A percentile compares a stretch with the other conserved stretches of the same genome.
These are phyloP conservation scores for Yamadazyma philogaea DNA, from an alignment of 805 yeast genomes.

Conservation along the genomic window DNA sequence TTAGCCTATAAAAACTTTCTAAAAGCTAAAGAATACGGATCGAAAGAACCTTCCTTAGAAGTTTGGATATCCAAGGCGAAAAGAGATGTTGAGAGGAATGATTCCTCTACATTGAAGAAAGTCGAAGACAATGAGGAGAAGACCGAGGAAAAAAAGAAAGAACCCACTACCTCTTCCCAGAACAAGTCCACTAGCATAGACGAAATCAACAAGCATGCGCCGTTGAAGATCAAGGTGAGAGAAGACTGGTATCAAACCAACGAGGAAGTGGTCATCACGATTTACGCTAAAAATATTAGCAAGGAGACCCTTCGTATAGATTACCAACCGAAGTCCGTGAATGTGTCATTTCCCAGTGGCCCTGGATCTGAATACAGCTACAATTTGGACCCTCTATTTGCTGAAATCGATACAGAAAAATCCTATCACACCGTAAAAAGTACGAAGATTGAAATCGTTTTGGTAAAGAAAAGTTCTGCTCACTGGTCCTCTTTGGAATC, in stretches of 20 bases:
- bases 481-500: conserved; percentile 59
- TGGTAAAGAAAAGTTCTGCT: conserved; percentile 43
- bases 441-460: conserved; percentile 71
- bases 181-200: conserved; percentile 25
- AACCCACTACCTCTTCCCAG: neutral
- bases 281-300: conserved; percentile 68
- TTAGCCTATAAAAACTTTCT: conserved; percentile 42
- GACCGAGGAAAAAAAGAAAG: neutral
- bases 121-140: neutral
- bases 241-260: conserved; percentile 62
- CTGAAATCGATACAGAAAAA: conserved; percentile 44
- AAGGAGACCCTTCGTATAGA: conserved; percentile 43
- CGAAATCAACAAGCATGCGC: conserved; percentile 38
- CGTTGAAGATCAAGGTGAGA: conserved; percentile 33
- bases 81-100: conserved; percentile 19
- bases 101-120: neutral
- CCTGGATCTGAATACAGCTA: conserved; percentile 57
- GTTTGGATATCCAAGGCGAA: conserved; percentile 46
- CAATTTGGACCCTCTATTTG: conserved; percentile 50
- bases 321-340: conserved; percentile 33
- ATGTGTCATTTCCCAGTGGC: conserved; percentile 47
- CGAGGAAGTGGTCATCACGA: conserved; percentile 55
- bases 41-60: conserved; percentile 44
- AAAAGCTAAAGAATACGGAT: conserved; percentile 41
- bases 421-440: conserved; percentile 53